Base-by-base conservation (phyloP, 2,329 filamentous ascomycete genomes). In the Sporothrix brasiliensis region DNA sequence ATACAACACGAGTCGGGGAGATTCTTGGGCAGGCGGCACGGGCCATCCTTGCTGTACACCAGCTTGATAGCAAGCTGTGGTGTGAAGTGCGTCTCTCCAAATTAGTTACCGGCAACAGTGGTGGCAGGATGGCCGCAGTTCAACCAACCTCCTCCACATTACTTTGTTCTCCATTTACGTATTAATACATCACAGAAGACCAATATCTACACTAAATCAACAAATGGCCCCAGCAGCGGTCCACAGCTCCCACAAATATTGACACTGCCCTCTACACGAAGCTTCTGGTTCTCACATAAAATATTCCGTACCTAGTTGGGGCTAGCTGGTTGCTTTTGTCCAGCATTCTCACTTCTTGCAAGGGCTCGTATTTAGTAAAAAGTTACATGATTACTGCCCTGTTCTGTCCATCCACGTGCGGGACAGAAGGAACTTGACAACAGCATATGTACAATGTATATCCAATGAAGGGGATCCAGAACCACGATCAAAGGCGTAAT, bases 41-140 rank as follows among this genome's bases (percentile, higher is more conserved):
- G 34, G 5, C 34, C 34, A 34, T 5, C 34, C 6, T 34, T 24
- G 24, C 24, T 24, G 24, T 24, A 24, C 24, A 24, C 24, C 24
- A 24, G 24, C n/a, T n/a, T 24, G 24, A 24, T 27, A 5, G 27
- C 52, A 27, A 30, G 30, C 30, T 34, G 30, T 34, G 30, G 30
- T 34, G 30, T 34, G 3, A 34, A 34, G 30, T 34, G 30, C 30
- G 6, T 34, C 30, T 34, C 6, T 49, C 16, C 21, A 65, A 47
- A 30, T 2, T 9, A 27, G 7, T 11, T 11, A 14, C 16, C 63
- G 24, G 30, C 30, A 53, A 49, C 27, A n/a, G 13, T n/a, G 41
- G 34, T 66, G 63, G 63, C 63, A 67, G 49, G 41, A 49, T 21
- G 63, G 27, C 49, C 63, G 21, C 24, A 49, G 49, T 49, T 47